Base-by-base conservation (phyloP, 164 flowering plant species). In the Vitis cinerea region DNA sequence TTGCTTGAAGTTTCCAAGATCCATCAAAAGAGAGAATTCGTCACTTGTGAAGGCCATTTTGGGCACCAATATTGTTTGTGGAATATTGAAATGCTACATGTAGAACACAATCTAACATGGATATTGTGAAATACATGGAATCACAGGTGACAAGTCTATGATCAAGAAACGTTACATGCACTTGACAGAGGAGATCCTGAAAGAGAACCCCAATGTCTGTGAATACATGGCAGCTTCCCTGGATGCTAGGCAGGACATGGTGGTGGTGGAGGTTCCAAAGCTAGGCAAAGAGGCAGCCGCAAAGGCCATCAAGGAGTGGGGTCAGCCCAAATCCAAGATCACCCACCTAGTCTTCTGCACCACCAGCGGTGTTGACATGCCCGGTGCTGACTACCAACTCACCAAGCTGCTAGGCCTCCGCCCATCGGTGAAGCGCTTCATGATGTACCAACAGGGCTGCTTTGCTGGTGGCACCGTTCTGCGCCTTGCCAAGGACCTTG, bases 281-380 rank as follows among this genome's bases (percentile, higher is more conserved):
- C 79, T 84, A 1, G 86, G 86, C 5, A 84, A 83, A 65, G 88
- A 83, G 64, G 86, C 86, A 1, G 86, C 86, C 1, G 4, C 52
- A 16, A 77, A 66, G 75, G 88, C 88, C 62, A 83, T 83, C 63
- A 81, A 83, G 78, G 86, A 82, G 48, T 84, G 87, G 85, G 85
- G 85, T 31, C 87, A 82, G 69, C 79, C 87, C 73, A 84, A 82
- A 64, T 81, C 88, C 68, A 81, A 83, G 67, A 83, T 84, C 73
- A 81, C 88, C 80, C 88, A 85, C 77, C 60, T 85, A 13, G 75
- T 85, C 68, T 85, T 85, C 65, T 85, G 86, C 80, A 81, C 88
- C 55, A 83, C 83, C 17, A 79, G 82, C 50, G 86, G 82, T 0
- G 82, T 81, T 9, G 83, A 83, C 85, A 79, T 85, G 85, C 88